Conservation (phyloP, 805 yeast genomes). For the Debaryomyces tyrocola region DNA sequence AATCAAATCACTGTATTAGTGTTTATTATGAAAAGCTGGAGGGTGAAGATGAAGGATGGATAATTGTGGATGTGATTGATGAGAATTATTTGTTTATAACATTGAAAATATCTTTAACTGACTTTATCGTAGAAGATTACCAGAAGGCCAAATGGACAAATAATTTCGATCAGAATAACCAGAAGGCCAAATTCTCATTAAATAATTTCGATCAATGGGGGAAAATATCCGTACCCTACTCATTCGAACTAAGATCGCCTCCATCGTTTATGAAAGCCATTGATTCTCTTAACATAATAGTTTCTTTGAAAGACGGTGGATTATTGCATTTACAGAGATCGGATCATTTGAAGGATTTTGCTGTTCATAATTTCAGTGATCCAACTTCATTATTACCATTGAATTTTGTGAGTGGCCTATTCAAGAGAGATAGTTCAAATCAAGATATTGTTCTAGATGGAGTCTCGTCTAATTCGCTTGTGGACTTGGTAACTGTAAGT, state of each 20-base stretch:
- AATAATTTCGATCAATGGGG: constrained; percentile 58
- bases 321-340: constrained; percentile 53
- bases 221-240: constrained; percentile 64
- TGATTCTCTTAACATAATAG: constrained; percentile 46
- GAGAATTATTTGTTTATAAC: constrained; percentile 53
- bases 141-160: constrained; percentile 18
- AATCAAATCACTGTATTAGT: constrained; percentile 16
- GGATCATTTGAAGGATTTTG: constrained; percentile 37
- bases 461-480: constrained; percentile 42
- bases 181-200: constrained; percentile 18
- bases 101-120: constrained; percentile 39
- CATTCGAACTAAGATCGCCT: constrained; percentile 41
- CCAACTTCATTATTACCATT: constrained; percentile 31
- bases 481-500: constrained; percentile 38
- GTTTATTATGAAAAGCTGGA: constrained; percentile 5
- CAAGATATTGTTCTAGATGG: constrained; percentile 29
- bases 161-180: constrained; percentile 32
- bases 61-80: constrained; percentile 57
- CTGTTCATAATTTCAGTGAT: constrained; percentile 56
- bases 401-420: constrained; percentile 26
- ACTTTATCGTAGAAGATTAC: constrained; percentile 35
- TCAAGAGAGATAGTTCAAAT: constrained; percentile 10
- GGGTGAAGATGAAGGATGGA: constrained; percentile 12
- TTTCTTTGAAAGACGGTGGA: constrained; percentile 77
- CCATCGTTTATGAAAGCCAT: constrained; percentile 40